A percentile compares a stretch with the other conserved stretches of the same genome.
Evolutionary conservation across 805 yeast species (phyloP).

Genomic region (Wickerhamomyces bovis): DNA sequence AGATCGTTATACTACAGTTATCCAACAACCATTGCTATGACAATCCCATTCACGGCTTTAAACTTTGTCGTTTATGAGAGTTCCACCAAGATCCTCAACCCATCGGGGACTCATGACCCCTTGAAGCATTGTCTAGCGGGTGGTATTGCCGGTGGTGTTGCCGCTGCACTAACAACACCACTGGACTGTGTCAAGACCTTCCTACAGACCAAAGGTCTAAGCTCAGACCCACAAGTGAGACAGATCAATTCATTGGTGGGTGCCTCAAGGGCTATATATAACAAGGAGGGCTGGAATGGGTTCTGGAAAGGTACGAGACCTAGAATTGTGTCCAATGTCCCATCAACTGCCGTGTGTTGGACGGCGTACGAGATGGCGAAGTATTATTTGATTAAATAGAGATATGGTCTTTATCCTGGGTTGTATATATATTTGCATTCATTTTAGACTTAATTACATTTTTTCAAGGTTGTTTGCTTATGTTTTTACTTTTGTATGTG

Average conservation of each 20-base stretch:
- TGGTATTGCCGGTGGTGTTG: conserved; percentile 89
- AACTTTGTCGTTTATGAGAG: conserved; percentile 92
- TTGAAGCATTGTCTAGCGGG: conserved; percentile 87
- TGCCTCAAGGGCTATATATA: conserved; percentile 65
- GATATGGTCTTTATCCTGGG: too few relatives aligned
- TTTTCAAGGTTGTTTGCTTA: not conserved
- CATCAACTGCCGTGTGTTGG: conserved; percentile 96
- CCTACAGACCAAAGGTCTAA: conserved; percentile 71
- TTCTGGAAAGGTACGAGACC: conserved; percentile 85
- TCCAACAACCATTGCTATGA: conserved; percentile 92
- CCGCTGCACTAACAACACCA: conserved; percentile 94
- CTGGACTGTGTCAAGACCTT: conserved; percentile 90
- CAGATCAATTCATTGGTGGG: conserved; percentile 57
- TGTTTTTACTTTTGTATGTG: not conserved
- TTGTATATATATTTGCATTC: not conserved
- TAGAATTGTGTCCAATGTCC: conserved; percentile 85
- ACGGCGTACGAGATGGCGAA: conserved; percentile 98
- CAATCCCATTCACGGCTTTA: conserved; percentile 90
- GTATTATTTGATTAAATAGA: conserved; percentile 24
- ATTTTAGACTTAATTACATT: too few relatives aligned
- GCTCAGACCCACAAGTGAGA: conserved; percentile 35
- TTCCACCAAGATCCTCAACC: conserved; percentile 67
- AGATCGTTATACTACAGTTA: conserved; percentile 82
- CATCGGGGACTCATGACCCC: conserved; percentile 78
- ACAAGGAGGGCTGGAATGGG: conserved; percentile 53